Evolutionary conservation across 768 basidiomycete species (phyloP), one percentile per base, ranked within the genome.

Genomic region (Mycena filopes): DNA sequence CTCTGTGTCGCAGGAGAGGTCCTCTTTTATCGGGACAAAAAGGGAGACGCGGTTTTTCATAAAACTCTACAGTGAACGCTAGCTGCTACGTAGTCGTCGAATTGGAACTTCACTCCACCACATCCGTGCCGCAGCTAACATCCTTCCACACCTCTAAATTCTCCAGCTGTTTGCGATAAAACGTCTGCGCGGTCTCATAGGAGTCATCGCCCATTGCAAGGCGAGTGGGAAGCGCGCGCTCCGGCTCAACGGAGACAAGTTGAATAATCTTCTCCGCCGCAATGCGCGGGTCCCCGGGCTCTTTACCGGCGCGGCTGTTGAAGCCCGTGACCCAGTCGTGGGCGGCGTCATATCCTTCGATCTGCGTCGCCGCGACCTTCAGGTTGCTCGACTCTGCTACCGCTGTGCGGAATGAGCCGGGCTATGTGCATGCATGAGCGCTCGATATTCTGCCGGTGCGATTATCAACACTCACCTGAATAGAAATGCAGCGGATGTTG

Each of bases 401-500:
- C 6, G 71, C 42, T 0, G 71, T 72, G 1, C 69, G 51, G 61
- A 72, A 72, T 28, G 65, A 28, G 23, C 70, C 70, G 13, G 55
- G 56, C 58, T 65, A 41, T 59, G 1, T 10, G 43, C 20, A 11
- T 45, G n/a, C n/a, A n/a, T 18, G 21, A 21, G 12, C 25, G n/a
- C n/a, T n/a, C n/a, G n/a, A n/a, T n/a, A n/a, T n/a, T n/a, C n/a
- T n/a, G n/a, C n/a, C n/a, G n/a, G n/a, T n/a, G n/a, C n/a, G n/a
- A n/a, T n/a, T n/a, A n/a, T n/a, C n/a, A n/a, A n/a, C n/a, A n/a
- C n/a, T n/a, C n/a, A 63, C 66, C 55, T 59, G 60, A 13, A 67
- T 51, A 6, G 60, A 63, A 41, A 62, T 45, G 25, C 23, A 63
- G 23, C 63, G 45, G 43, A 54, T 65, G 16, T 40, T 58, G 45